These are phyloP conservation scores for Fusarium odoratissimum DNA, from an alignment of 2,329 filamentous ascomycete species.

Conservation along the genomic window DNA sequence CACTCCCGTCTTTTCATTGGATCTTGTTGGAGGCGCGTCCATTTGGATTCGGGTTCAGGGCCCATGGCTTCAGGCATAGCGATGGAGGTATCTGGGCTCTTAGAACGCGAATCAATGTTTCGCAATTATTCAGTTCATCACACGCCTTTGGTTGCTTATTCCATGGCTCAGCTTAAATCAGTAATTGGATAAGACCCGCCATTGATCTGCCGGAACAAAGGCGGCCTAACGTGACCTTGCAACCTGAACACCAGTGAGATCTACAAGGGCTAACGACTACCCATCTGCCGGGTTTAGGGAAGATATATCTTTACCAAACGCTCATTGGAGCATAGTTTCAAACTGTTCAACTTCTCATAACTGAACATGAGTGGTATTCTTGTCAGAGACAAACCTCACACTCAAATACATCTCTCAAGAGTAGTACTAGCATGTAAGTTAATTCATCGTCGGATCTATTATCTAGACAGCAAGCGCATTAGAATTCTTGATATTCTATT, in stretches of 20 bases:
- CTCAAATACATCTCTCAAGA: too few relatives aligned
- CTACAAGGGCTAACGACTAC: background rate
- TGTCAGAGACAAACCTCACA: too few relatives aligned
- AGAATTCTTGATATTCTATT: background rate
- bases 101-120: accelerated
- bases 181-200: accelerated
- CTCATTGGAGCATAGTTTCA: background rate
- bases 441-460: accelerated
- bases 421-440: too few relatives aligned
- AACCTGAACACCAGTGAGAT: background rate
- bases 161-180: background rate
- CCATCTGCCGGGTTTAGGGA: background rate
- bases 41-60: too few relatives aligned
- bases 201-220: background rate
- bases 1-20: slow-evolving; percentile 2
- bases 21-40: background rate
- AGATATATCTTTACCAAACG: background rate
- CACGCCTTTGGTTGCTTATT: accelerated
- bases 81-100: background rate
- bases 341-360: background rate
- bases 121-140: accelerated
- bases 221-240: background rate
- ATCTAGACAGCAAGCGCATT: accelerated
- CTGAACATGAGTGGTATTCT: too few relatives aligned
- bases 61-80: too few relatives aligned